These are phyloP conservation scores for Bryoglossum gracile DNA, from an alignment of 495 filamentous ascomycete species.

Conservation along the genomic window DNA sequence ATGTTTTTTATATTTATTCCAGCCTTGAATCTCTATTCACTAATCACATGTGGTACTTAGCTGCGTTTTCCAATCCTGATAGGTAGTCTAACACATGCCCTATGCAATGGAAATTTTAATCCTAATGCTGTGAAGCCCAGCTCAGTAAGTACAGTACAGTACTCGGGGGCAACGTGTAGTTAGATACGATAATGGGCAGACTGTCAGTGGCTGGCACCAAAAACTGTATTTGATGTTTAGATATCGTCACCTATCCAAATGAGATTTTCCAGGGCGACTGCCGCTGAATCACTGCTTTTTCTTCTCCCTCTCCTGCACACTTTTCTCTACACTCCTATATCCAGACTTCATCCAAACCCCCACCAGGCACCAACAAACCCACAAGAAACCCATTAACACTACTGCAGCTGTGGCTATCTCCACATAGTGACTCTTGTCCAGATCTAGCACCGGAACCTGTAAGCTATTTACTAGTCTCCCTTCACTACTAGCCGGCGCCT, in stretches of 20 bases:
- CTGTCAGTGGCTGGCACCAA: too few species aligned
- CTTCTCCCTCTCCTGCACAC: slow-evolving; percentile 30
- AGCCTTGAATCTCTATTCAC: too few species aligned
- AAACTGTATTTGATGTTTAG: too few species aligned
- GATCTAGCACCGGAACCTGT: slow-evolving; percentile 69
- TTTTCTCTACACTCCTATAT: slow-evolving; percentile 17
- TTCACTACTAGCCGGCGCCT: slow-evolving; percentile 15
- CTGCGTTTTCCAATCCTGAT: too few species aligned
- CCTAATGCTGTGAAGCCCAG: too few species aligned
- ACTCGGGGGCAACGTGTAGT: too few species aligned
- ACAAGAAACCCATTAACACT: slow-evolving; percentile 65
- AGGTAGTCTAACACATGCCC: too few species aligned
- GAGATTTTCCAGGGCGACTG: neutral
- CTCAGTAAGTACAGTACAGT: too few species aligned
- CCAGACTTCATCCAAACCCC: slow-evolving; percentile 27
- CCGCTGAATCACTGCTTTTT: slow-evolving; percentile 30
- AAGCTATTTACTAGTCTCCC: slow-evolving; percentile 50
- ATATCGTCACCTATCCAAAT: neutral
- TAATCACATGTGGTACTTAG: too few species aligned
- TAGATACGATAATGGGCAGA: too few species aligned
- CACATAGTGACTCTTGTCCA: slow-evolving; percentile 50
- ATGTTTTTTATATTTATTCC: too few species aligned
- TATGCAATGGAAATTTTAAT: too few species aligned
- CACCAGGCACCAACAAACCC: slow-evolving; percentile 63
- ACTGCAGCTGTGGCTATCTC: slow-evolving; percentile 63